A percentile compares a stretch with the other conserved stretches of the same genome.
phyloP scores from a whole-genome alignment of 2,329 filamentous ascomycete genomes.

The Colletotrichum camelliae region DNA sequence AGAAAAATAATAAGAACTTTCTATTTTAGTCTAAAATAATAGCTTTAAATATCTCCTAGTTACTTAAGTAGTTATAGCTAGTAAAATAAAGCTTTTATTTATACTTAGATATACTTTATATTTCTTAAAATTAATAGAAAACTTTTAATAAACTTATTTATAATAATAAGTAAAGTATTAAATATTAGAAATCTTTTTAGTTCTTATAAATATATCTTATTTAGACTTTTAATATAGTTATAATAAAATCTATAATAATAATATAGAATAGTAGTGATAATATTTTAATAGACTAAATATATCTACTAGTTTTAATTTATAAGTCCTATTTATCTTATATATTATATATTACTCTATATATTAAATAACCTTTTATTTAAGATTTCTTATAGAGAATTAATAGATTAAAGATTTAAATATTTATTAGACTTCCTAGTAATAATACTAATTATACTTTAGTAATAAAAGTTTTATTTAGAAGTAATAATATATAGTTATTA shows the following conservation, averaged over 20 bases:
- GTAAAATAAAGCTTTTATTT: fast-evolving
- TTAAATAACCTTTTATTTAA: too few species aligned
- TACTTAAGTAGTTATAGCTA: neutral
- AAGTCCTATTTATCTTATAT: neutral
- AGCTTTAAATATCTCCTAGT: neutral
- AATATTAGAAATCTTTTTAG: neutral
- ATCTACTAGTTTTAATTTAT: too few species aligned
- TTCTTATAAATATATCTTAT: too few species aligned
- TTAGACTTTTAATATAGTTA: too few species aligned
- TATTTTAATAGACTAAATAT: too few species aligned
- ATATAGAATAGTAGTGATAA: too few species aligned
- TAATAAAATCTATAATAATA: too few species aligned
- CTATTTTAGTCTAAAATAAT: neutral
- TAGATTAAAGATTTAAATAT: too few species aligned
- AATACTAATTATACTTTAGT: neutral
- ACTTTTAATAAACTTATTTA: neutral
- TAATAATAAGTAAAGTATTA: conserved; percentile 24
- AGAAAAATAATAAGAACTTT: neutral
- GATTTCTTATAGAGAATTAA: too few species aligned
- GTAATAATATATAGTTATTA: neutral
- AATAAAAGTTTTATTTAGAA: neutral
- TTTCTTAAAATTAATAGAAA: neutral
- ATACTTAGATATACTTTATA: neutral
- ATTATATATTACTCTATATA: neutral
- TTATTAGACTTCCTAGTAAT: too few species aligned